phyloP scores from a whole-genome alignment of 75 land plant genomes.

The Cunninghamia lanceolata region DNA sequence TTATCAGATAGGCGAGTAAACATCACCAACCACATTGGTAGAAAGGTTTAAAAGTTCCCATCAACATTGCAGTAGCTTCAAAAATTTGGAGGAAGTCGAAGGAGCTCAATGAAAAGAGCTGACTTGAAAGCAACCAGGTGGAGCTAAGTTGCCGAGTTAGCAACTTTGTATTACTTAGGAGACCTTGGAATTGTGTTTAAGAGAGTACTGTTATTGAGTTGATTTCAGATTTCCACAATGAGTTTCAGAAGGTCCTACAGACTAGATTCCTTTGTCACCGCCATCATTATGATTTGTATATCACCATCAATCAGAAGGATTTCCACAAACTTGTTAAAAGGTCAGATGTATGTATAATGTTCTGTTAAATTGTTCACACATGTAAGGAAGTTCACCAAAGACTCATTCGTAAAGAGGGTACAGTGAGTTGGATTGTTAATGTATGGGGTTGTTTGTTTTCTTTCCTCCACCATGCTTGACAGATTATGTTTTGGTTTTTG shows the following conservation, averaged over 20 bases:
- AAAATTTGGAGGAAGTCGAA: neutral
- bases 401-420: neutral
- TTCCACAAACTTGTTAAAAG: neutral
- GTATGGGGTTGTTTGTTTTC: neutral
- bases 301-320: neutral
- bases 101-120: neutral
- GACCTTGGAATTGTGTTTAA: neutral
- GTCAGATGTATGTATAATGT: neutral
- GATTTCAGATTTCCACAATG: neutral
- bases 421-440: neutral
- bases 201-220: neutral
- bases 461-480: neutral
- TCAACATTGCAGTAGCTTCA: neutral
- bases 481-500: neutral
- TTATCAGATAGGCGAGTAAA: too few relatives aligned
- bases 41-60: neutral
- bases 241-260: neutral
- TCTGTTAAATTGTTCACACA: neutral
- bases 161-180: neutral
- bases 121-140: neutral
- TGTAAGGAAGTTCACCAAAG: neutral
- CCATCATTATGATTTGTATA: neutral
- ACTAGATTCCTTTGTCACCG: neutral
- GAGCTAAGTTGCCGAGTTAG: neutral
- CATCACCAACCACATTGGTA: neutral